phyloP scores from a whole-genome alignment of 805 yeast species.

The Kodamaea fukazawae region DNA sequence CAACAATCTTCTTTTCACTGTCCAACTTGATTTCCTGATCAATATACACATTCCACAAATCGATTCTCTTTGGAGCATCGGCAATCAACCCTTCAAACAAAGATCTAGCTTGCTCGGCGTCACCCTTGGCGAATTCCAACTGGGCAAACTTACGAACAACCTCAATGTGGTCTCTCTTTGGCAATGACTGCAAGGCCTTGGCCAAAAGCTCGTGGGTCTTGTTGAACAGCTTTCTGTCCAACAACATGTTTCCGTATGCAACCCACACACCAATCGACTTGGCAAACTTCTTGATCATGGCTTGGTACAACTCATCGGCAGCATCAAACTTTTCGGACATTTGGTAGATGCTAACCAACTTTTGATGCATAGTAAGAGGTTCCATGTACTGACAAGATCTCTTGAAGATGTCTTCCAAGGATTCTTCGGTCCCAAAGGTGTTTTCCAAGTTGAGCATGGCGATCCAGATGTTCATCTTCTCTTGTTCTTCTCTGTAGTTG shows the following conservation, averaged over 20 bases:
- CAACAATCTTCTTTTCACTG: constrained; percentile 64
- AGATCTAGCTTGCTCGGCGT: constrained; percentile 91
- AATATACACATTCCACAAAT: constrained; percentile 91
- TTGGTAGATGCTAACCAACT: constrained; percentile 69
- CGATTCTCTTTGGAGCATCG: constrained; percentile 88
- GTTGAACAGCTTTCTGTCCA: constrained; percentile 55
- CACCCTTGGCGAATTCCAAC: constrained; percentile 83
- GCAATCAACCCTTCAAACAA: constrained; percentile 88
- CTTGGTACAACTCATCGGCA: constrained; percentile 67
- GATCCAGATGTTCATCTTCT: constrained; percentile 92
- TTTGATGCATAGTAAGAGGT: constrained; percentile 73
- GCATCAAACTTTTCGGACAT: constrained; percentile 67
- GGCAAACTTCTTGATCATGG: constrained; percentile 75
- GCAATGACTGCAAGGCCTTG: constrained; percentile 65
- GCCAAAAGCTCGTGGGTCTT: constrained; percentile 74
- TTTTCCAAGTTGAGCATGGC: constrained; percentile 92
- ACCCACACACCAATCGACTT: constrained; percentile 74
- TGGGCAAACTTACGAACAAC: constrained; percentile 86
- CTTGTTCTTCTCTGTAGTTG: constrained; percentile 86
- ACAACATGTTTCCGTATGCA: constrained; percentile 70
- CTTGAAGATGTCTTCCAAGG: constrained; percentile 76
- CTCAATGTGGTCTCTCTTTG: constrained; percentile 72
- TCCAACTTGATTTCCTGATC: constrained; percentile 80
- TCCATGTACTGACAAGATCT: constrained; percentile 92
- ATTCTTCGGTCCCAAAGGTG: constrained; percentile 83